Evolutionary conservation across 2,329 filamentous ascomycete genomes (phyloP), one percentile per base, ranked within the genome.

Genomic region (Pseudogymnoascus sp.): DNA sequence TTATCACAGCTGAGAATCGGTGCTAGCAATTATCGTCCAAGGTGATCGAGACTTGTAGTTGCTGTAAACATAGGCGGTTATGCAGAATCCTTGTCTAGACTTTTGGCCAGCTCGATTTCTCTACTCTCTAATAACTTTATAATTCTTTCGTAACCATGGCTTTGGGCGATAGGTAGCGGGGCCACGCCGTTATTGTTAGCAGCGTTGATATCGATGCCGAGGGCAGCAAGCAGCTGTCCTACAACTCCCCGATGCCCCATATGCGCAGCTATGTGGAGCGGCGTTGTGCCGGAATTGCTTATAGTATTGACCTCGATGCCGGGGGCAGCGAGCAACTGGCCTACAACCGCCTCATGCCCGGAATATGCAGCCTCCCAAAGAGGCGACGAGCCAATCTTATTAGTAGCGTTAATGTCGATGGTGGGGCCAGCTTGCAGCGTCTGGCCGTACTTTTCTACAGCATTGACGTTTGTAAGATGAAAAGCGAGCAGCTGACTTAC

Each of bases 281-380:
- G 36, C 9, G 58, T 60, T 12, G 3, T 5, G 11, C 58, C 33
- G 19, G 2, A 5, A 1, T 28, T 16, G 4, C 6, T 1, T 19
- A 14, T 11, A 22, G 22, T n/a, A 16, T 60, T 39, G 16, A 38
- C 30, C 12, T 60, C 8, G 5, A 60, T 36, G 7, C 22, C n/a
- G 2, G 58, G 35, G 38, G 33, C 22, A 16, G 59, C 36, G n/a
- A 45, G 35, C 19, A 60, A 6, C 59, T 25, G 30, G 23, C 30
- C n/a, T 6, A 62, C 49, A 12, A 62, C 33, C 5, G 16, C 35
- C 35, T 42, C 49, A 19, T 62, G 30, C 45, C 61, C 61, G 4
- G 12, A 2, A 39, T 12, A 2, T 39, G 49, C 49, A 38, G 61
- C 61, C 19, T 3, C 2, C 61, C 28, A 28, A 16, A 62, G 45